phyloP scores from a whole-genome alignment of 306 rosid species.

The Lathyrus sativus region DNA sequence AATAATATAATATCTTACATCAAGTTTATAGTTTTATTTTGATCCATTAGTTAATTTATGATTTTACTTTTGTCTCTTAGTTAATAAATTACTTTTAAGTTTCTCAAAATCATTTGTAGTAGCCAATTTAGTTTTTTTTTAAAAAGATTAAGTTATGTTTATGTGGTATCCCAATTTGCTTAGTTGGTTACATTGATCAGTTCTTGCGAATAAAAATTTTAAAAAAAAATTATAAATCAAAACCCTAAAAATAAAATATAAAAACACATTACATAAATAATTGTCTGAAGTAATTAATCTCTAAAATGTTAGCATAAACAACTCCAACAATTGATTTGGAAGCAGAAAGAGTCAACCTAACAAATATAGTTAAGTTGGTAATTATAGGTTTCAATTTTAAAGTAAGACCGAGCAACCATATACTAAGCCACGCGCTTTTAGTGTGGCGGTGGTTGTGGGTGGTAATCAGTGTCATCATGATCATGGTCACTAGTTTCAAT shows the following conservation, averaged over 20 bases:
- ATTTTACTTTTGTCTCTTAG: no score
- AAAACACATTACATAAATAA: slow-evolving; percentile 47
- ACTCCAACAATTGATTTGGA: slow-evolving; percentile 75
- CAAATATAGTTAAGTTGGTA: slow-evolving; percentile 92
- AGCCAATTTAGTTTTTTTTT: no score
- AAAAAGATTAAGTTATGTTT: no score
- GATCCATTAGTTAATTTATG: no score
- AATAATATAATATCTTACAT: no score
- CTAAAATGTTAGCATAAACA: slow-evolving; percentile 75
- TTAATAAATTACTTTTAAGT: no score
- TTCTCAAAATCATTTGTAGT: no score
- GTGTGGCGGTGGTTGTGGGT: slow-evolving; percentile 75
- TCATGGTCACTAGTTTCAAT: slow-evolving; percentile 55
- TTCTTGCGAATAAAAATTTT: no score
- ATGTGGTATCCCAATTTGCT: no score
- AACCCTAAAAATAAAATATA: slow-evolving; percentile 29
- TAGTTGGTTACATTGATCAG: no score
- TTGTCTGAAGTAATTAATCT: slow-evolving; percentile 73
- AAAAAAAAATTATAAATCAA: background rate
- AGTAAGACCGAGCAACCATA: slow-evolving; percentile 88
- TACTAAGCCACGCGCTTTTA: slow-evolving; percentile 88
- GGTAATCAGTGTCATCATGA: slow-evolving; percentile 73
- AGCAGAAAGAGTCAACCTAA: slow-evolving; percentile 75
- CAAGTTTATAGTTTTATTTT: no score
- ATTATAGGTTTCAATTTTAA: slow-evolving; percentile 93